A percentile compares a stretch with the other conserved stretches of the same genome.
phyloP scores from a whole-genome alignment of 2,329 filamentous ascomycete species.

The Penicillium vulpinum region DNA sequence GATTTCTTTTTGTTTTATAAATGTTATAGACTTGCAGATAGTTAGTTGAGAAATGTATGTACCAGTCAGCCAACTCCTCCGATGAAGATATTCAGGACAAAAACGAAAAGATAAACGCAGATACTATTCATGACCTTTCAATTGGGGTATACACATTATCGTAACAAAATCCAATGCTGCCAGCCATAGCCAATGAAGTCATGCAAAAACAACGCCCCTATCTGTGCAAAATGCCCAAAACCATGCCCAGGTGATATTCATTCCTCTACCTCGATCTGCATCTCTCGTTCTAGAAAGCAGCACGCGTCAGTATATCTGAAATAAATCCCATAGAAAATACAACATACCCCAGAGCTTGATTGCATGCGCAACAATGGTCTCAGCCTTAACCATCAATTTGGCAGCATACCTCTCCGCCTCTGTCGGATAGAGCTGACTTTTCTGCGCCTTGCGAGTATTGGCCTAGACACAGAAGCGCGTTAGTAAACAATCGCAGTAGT shows the following conservation, averaged over 20 bases:
- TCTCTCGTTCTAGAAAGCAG: conserved; percentile 36
- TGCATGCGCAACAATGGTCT: conserved; percentile 67
- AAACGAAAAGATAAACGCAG: too few relatives aligned
- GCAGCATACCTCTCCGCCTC: conserved; percentile 62
- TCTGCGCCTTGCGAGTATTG: conserved; percentile 61
- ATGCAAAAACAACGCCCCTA: conserved; percentile 48
- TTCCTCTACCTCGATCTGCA: conserved; percentile 40
- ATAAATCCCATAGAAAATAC: neutral
- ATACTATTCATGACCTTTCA: neutral
- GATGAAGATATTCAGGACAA: too few relatives aligned
- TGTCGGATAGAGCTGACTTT: conserved; percentile 54
- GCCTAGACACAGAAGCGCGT: conserved; percentile 47
- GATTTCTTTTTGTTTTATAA: neutral
- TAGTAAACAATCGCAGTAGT: neutral
- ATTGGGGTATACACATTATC: neutral
- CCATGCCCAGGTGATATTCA: conserved; percentile 11
- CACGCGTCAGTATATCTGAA: conserved; percentile 5
- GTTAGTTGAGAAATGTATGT: neutral
- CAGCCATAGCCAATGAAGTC: conserved; percentile 32
- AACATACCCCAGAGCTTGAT: conserved; percentile 64
- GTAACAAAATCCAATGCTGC: neutral
- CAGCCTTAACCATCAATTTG: conserved; percentile 66
- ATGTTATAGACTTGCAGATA: neutral
- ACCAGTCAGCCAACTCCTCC: too few relatives aligned
- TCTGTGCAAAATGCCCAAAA: conserved; percentile 3